These are phyloP conservation scores for Lenzites betulinus DNA, from an alignment of 768 basidiomycete genomes.

Conservation along the genomic window DNA sequence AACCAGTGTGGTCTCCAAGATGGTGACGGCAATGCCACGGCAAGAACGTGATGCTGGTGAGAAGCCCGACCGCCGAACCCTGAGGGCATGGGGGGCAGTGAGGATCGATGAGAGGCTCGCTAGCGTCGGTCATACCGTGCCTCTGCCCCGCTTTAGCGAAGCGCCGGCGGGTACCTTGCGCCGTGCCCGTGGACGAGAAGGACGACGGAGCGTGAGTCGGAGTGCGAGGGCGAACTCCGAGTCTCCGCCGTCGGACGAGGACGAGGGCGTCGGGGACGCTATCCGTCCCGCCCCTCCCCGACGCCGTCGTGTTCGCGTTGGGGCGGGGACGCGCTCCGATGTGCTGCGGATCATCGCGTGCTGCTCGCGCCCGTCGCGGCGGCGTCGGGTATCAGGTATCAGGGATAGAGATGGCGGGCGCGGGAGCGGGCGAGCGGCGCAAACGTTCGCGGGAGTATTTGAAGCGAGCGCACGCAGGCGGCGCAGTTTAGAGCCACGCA, in stretches of 20 bases:
- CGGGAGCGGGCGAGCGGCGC: not conserved
- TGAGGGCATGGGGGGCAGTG: not conserved
- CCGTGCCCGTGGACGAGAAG: not conserved
- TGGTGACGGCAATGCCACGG: too few relatives aligned
- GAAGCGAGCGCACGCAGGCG: constrained; percentile 10
- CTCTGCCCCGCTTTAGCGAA: not conserved
- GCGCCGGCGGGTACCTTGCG: constrained; percentile 4
- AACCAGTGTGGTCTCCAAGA: too few relatives aligned
- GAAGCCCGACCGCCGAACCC: not conserved
- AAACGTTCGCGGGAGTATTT: constrained; percentile 13
- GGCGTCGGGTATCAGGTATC: constrained; percentile 9
- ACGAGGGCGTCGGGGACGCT: not conserved
- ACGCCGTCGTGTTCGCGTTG: not conserved
- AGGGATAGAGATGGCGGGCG: not conserved
- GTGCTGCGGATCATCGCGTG: not conserved
- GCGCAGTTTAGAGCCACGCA: constrained; percentile 12
- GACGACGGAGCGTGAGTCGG: not conserved
- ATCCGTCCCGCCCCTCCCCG: not conserved
- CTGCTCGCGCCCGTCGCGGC: not conserved
- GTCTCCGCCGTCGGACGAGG: not conserved
- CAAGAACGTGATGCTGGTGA: too few relatives aligned
- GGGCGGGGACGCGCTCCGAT: not conserved
- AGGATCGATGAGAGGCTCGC: not conserved
- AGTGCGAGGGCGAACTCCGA: not conserved
- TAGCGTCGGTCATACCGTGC: not conserved